phyloP scores from a whole-genome alignment of 257 asterid species.

The Plectranthus barbatus region DNA sequence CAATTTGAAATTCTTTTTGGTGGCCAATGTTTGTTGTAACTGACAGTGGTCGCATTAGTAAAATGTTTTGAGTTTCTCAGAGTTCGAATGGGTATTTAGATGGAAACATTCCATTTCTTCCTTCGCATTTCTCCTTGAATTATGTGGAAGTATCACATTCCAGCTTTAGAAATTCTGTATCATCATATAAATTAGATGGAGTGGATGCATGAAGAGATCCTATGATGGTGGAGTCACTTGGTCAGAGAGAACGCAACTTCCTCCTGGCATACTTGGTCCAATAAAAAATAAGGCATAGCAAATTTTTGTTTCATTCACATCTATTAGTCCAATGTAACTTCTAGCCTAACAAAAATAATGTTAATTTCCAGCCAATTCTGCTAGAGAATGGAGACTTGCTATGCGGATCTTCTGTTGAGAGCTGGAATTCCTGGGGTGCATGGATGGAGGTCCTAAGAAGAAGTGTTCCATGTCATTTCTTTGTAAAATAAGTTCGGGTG shows the following conservation, averaged over 20 bases:
- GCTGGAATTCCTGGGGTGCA: conserved; percentile 99
- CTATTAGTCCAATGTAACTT: not conserved
- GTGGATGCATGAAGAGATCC: conserved; percentile 90
- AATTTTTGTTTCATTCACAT: not conserved
- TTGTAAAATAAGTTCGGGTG: not conserved
- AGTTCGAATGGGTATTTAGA: not conserved
- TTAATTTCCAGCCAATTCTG: conserved; percentile 62
- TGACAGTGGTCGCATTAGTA: not conserved
- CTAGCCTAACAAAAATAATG: not conserved
- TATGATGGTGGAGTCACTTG: conserved; percentile 70
- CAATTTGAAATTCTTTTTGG: not conserved
- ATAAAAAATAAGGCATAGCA: conserved; percentile 70
- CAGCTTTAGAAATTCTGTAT: not conserved
- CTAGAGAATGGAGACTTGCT: conserved; percentile 77
- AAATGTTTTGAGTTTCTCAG: not conserved
- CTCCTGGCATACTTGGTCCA: conserved; percentile 97
- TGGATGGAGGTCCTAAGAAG: conserved; percentile 76
- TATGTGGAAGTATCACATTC: not conserved
- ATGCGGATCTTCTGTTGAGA: conserved; percentile 96
- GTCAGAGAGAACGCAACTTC: conserved; percentile 80
- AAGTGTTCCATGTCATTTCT: not conserved
- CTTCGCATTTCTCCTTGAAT: not conserved
- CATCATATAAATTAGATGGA: conserved; percentile 55
- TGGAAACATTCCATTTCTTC: not conserved
- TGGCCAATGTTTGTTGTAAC: not conserved